Evolutionary conservation across 495 filamentous ascomycete species (phyloP).

Genomic region (Xylaria flabelliformis): DNA sequence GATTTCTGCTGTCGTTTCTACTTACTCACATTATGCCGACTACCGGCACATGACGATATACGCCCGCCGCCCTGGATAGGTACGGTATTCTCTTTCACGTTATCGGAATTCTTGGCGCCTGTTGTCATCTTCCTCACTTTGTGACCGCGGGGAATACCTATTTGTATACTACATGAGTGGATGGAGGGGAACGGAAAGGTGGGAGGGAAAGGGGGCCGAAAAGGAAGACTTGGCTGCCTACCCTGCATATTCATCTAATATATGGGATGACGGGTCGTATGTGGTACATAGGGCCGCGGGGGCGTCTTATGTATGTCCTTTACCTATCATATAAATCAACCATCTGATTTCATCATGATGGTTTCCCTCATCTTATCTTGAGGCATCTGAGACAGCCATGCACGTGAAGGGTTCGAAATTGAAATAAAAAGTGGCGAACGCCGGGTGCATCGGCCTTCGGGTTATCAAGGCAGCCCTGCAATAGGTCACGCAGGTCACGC

Average conservation of each 20-base stretch:
- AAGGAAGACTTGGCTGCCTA: not conserved
- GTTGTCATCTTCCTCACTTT: constrained; percentile 14
- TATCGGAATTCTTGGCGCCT: not conserved
- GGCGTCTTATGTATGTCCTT: not conserved
- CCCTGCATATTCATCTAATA: constrained; percentile 13
- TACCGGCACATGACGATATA: constrained; percentile 13
- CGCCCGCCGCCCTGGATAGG: constrained; percentile 6
- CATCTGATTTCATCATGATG: not conserved
- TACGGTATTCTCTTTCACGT: not conserved
- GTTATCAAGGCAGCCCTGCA: not conserved
- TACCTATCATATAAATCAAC: not conserved
- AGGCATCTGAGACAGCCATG: not conserved
- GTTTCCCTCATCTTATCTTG: not conserved
- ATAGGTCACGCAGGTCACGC: not conserved
- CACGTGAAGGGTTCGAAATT: not conserved
- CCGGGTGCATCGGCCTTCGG: not conserved
- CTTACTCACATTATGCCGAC: not conserved
- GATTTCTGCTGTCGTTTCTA: not conserved
- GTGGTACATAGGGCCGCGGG: not conserved
- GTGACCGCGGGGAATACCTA: constrained; percentile 20
- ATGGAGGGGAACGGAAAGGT: not conserved
- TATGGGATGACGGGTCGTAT: constrained; percentile 2
- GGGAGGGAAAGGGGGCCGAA: not conserved
- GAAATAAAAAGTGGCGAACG: constrained; percentile 5
- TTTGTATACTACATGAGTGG: constrained; percentile 1